phyloP scores from a whole-genome alignment of 257 asterid species.

The Przewalskia tangutica region DNA sequence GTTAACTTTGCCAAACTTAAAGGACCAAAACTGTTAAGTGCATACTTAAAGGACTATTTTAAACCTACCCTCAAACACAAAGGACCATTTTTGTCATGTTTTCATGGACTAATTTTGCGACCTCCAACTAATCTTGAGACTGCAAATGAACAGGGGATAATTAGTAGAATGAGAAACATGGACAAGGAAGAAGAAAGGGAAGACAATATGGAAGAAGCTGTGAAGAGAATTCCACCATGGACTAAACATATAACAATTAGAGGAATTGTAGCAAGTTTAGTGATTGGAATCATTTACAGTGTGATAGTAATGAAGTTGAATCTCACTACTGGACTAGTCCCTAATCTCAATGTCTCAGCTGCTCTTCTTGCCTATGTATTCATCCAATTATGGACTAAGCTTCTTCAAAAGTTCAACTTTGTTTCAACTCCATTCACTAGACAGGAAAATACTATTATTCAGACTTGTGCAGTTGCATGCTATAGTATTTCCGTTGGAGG shows the following conservation, averaged over 20 bases:
- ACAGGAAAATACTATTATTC: constrained; percentile 78
- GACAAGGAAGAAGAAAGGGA: constrained; percentile 20
- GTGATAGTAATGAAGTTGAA: constrained; percentile 65
- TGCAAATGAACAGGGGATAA: constrained; percentile 10
- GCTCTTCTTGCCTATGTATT: constrained; percentile 75
- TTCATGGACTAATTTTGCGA: too few relatives aligned
- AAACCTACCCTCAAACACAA: too few relatives aligned
- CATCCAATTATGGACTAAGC: constrained; percentile 58
- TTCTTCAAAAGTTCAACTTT: constrained; percentile 46
- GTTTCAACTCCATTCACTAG: constrained; percentile 55
- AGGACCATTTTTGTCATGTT: too few relatives aligned
- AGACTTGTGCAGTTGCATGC: constrained; percentile 89
- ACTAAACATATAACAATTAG: constrained; percentile 53
- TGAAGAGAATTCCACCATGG: constrained; percentile 71
- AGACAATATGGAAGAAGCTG: constrained; percentile 21
- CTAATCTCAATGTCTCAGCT: constrained; percentile 88
- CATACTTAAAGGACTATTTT: too few relatives aligned
- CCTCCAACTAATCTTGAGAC: neutral
- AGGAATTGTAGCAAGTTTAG: constrained; percentile 55
- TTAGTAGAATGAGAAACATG: constrained; percentile 17
- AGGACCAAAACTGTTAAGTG: too few relatives aligned
- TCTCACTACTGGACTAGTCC: constrained; percentile 74
- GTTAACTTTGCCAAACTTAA: too few relatives aligned
- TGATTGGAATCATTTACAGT: constrained; percentile 61
- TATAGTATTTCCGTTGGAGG: constrained; percentile 79